These are phyloP conservation scores for Hypomontagnella submonticulosa DNA, from an alignment of 495 filamentous ascomycete genomes.

Conservation along the genomic window DNA sequence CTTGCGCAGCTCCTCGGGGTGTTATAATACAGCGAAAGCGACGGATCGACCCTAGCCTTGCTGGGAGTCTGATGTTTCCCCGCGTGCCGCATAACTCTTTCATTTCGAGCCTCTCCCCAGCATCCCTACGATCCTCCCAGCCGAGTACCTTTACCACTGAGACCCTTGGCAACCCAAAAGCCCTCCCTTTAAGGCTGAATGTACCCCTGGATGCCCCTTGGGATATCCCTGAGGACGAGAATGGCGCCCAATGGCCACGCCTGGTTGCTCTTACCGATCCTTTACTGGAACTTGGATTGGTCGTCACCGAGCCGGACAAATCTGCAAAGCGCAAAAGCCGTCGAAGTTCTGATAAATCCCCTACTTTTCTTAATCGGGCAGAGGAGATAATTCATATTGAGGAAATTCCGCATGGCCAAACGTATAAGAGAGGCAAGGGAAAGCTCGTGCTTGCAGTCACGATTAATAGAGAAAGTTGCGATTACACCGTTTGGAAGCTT, in stretches of 20 bases:
- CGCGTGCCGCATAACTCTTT: constrained; percentile 84
- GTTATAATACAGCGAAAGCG: constrained; percentile 84
- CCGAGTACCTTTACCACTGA: constrained; percentile 64
- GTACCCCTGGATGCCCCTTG: constrained; percentile 60
- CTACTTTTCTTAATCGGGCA: constrained; percentile 65
- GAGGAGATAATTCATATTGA: constrained; percentile 85
- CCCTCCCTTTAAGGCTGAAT: constrained; percentile 57
- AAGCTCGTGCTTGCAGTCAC: constrained; percentile 84
- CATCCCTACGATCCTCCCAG: constrained; percentile 53
- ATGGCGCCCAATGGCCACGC: constrained; percentile 73
- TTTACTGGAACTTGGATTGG: constrained; percentile 83
- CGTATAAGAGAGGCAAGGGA: constrained; percentile 30
- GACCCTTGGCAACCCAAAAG: constrained; percentile 61
- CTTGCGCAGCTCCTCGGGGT: constrained; percentile 82
- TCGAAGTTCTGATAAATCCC: constrained; percentile 33
- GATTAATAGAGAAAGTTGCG: constrained; percentile 73
- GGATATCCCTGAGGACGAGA: constrained; percentile 58
- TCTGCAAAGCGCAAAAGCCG: constrained; percentile 38
- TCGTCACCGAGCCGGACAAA: constrained; percentile 67
- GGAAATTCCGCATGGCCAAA: constrained; percentile 37
- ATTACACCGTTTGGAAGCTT: constrained; percentile 83
- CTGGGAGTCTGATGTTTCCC: constrained; percentile 62
- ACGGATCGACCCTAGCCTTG: constrained; percentile 50
- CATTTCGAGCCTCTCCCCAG: constrained; percentile 69
- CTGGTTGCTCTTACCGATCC: constrained; percentile 90